A percentile compares a stretch with the other conserved stretches of the same genome.
phyloP scores from a whole-genome alignment of 83 land plant genomes.

The Diphasiastrum complanatum region DNA sequence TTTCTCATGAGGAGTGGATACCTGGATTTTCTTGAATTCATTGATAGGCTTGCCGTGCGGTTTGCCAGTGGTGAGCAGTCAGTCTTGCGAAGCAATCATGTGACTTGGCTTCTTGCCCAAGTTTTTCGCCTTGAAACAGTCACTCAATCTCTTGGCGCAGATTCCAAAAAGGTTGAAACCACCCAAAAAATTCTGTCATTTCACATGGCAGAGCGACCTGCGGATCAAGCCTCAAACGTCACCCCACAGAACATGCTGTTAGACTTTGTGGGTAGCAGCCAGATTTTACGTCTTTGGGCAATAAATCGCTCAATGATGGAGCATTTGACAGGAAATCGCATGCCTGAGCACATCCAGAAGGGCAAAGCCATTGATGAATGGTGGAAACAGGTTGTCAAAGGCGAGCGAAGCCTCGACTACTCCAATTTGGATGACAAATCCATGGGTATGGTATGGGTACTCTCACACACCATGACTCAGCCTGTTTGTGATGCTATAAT shows the following conservation, averaged over 20 bases:
- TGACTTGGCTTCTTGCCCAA: slow-evolving; percentile 93
- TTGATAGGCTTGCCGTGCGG: slow-evolving; percentile 73
- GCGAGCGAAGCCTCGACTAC: slow-evolving; percentile 81
- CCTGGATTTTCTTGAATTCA: slow-evolving; percentile 87
- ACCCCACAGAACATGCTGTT: slow-evolving; percentile 69
- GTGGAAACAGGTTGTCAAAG: slow-evolving; percentile 91
- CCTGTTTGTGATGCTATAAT: slow-evolving; percentile 90
- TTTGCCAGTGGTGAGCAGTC: slow-evolving; percentile 49
- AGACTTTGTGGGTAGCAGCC: slow-evolving; percentile 96
- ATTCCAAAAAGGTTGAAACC: slow-evolving; percentile 88
- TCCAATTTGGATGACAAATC: slow-evolving; percentile 84
- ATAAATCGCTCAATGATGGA: slow-evolving; percentile 68
- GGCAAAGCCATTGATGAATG: slow-evolving; percentile 97
- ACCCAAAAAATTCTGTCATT: slow-evolving; percentile 78
- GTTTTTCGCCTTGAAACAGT: slow-evolving; percentile 84
- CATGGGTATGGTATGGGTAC: slow-evolving; percentile 98
- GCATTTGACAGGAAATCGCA: slow-evolving; percentile 45
- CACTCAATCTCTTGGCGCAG: slow-evolving; percentile 53
- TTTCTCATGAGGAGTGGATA: slow-evolving; percentile 86
- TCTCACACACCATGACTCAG: slow-evolving; percentile 88
- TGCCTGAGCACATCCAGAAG: slow-evolving; percentile 88
- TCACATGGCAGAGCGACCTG: slow-evolving; percentile 72
- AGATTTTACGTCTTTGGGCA: slow-evolving; percentile 87
- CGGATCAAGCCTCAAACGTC: slow-evolving; percentile 53
- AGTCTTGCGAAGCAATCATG: slow-evolving; percentile 80